Evolutionary conservation across 2,329 filamentous ascomycete genomes (phyloP).

Genomic region (Coniochaeta ligniaria): DNA sequence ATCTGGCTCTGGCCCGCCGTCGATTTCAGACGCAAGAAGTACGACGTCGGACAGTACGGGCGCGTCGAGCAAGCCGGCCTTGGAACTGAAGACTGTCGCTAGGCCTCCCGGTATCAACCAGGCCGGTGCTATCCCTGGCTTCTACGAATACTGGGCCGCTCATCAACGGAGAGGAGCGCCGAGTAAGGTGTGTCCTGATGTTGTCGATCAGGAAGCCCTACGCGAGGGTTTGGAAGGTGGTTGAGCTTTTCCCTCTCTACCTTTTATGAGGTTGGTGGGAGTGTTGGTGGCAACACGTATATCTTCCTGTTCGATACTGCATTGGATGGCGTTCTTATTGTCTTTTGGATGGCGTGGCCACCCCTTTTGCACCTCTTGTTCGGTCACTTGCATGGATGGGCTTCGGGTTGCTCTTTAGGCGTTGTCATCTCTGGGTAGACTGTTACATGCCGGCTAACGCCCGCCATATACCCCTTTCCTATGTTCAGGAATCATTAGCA

Average conservation of each 20-base stretch:
- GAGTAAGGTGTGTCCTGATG: conserved; percentile 48
- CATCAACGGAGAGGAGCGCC: conserved; percentile 45
- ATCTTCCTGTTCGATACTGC: neutral
- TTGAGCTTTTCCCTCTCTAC: neutral
- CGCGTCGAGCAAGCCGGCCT: conserved; percentile 6
- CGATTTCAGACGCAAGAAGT: neutral
- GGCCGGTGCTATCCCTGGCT: conserved; percentile 66
- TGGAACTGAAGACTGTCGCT: conserved; percentile 22
- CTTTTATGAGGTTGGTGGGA: neutral
- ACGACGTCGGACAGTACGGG: conserved; percentile 4
- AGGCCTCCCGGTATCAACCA: conserved; percentile 73
- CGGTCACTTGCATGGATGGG: neutral
- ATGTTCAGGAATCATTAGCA: neutral
- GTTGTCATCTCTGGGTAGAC: neutral
- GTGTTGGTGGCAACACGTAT: neutral
- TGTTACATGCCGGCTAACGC: neutral
- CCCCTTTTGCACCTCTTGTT: neutral
- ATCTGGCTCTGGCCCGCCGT: neutral
- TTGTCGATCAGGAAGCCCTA: conserved; percentile 53
- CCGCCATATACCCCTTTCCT: neutral
- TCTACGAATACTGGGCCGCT: conserved; percentile 49
- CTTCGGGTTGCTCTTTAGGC: neutral
- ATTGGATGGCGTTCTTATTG: neutral
- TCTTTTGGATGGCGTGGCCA: neutral
- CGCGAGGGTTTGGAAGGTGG: conserved; percentile 47